Evolutionary conservation across 257 asterid genomes (phyloP), one percentile per base, ranked within the genome.

Genomic region (Echium plantagineum): DNA sequence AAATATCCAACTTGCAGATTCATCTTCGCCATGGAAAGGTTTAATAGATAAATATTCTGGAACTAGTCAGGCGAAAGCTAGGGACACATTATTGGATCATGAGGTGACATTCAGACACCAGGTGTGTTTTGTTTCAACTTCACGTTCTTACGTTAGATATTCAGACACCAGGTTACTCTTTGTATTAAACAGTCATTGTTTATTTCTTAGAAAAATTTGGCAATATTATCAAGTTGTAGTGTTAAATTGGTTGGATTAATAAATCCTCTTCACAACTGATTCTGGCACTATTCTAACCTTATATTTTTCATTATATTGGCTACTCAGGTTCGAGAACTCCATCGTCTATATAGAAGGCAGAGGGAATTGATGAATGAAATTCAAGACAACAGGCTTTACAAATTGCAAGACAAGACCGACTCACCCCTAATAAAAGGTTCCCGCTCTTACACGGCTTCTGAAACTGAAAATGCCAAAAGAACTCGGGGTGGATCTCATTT

Each of bases 251-350:
- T 59, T 46, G 63, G 31, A 15, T 35, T n/a, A 31, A 16, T 26
- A 35, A 7, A 7, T 59, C 35, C 59, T 42, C 49, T 42, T 42
- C 15, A 7, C 46, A 18, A 18, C 18, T n/a, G 6, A 1, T 21
- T 3, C 59, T 8, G 19, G 17, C 56, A 52, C 9, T 12, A 16
- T 15, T 6, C 20, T 9, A 30, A 19, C 17, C 26, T 7, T 30
- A 53, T 48, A 52, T 67, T 60, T 67, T 56, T 21, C 15, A 7
- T 30, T 53, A 4, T n/a, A 28, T 28, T 53, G 15, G 3, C 4
- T 19, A 6, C 57, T 72, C 83, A 89, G 96, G 78, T 82, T 66
- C 85, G 70, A 69, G 96, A 89, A 68, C 89, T 89, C 69, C 96
- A 89, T 77, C 90, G 90, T 52, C 75, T 89, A 48, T 84, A 83